Percentiles rank a stretch among this genome's conserved stretches.
These are phyloP conservation scores for Vicia villosa DNA, from an alignment of 306 rosid genomes.

Conservation along the genomic window DNA sequence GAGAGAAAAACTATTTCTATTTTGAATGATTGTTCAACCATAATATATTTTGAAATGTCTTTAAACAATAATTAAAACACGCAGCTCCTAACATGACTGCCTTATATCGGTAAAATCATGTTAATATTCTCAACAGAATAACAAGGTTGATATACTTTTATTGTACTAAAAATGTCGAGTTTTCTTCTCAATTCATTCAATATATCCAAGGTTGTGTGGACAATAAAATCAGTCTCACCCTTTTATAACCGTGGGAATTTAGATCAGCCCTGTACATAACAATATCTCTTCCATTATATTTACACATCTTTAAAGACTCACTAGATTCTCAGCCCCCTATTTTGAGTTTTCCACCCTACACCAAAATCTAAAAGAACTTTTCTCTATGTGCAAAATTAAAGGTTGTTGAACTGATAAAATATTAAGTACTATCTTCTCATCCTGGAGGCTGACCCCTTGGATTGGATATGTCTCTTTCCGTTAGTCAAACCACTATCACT, in stretches of 20 bases:
- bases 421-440: slow-evolving; percentile 47
- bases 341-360: slow-evolving; percentile 12
- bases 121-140: neutral
- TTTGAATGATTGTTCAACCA: too few relatives aligned
- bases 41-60: too few relatives aligned
- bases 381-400: slow-evolving; percentile 34
- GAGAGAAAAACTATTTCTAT: too few relatives aligned
- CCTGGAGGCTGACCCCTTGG: slow-evolving; percentile 53
- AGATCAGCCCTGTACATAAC: slow-evolving; percentile 1
- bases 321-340: neutral
- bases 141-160: neutral
- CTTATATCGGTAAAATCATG: neutral
- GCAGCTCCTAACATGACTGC: too few relatives aligned
- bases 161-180: neutral
- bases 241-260: slow-evolving; percentile 9
- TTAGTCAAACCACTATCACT: slow-evolving; percentile 79
- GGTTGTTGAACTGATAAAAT: slow-evolving; percentile 14
- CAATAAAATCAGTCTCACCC: slow-evolving; percentile 1
- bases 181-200: slow-evolving; percentile 4
- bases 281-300: slow-evolving; percentile 8
- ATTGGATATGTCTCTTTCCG: slow-evolving; percentile 58
- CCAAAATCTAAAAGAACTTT: slow-evolving; percentile 23
- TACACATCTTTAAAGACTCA: slow-evolving; percentile 16
- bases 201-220: neutral
- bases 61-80: too few relatives aligned